phyloP scores from a whole-genome alignment of 1,284 basidiomycete species.

The Boletellus sp. region DNA sequence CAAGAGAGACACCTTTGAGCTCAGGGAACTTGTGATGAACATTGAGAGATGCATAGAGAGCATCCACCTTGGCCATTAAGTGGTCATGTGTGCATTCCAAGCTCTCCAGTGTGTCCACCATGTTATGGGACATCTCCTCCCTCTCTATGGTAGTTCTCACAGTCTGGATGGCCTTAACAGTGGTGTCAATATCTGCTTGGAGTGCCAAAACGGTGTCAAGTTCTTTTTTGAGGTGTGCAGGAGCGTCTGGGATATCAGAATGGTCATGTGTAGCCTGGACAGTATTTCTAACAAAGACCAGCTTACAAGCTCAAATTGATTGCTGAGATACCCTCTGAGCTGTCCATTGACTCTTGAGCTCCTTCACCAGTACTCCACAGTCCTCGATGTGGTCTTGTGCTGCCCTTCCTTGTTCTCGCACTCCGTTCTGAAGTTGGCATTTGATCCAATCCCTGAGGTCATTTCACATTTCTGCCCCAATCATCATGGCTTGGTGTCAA shows the following conservation, averaged over 20 bases:
- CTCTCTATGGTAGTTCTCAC: neutral
- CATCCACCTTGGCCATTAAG: constrained; percentile 26
- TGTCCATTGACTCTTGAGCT: constrained; percentile 31
- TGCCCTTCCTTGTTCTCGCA: constrained; percentile 9
- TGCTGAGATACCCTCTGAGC: neutral
- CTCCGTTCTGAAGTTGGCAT: constrained; percentile 6
- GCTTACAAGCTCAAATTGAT: neutral
- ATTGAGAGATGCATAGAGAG: constrained; percentile 36
- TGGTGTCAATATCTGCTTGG: constrained; percentile 33
- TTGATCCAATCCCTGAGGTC: constrained; percentile 32
- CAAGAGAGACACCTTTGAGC: constrained; percentile 25
- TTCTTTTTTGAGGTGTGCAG: constrained; percentile 33
- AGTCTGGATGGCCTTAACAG: constrained; percentile 23
- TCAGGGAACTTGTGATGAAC: constrained; percentile 34
- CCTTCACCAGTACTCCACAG: constrained; percentile 6
- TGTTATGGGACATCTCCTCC: too few species aligned
- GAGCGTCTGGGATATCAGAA: too few species aligned
- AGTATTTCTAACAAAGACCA: too few species aligned
- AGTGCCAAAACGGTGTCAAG: constrained; percentile 35
- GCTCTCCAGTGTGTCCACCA: constrained; percentile 12
- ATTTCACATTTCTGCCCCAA: constrained; percentile 17
- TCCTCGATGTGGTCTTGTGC: constrained; percentile 2
- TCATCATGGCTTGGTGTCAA: too few species aligned
- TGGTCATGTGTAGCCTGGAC: too few species aligned
- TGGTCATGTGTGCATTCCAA: constrained; percentile 19